Conservation (phyloP, 148 eudicot genomes). For the Spergularia bocconei region DNA sequence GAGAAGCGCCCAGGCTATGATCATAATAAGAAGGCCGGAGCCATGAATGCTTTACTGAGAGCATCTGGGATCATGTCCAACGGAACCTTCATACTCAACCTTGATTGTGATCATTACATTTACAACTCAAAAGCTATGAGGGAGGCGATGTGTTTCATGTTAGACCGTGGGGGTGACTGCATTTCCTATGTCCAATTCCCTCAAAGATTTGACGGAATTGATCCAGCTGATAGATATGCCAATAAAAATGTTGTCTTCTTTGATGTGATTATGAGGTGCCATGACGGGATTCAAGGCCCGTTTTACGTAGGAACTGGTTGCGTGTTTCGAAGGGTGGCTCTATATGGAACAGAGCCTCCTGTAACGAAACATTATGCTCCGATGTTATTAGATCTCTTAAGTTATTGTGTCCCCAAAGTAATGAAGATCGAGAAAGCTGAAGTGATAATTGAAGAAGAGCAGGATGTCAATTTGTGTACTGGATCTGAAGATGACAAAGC, state of each 20-base stretch:
- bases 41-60: conserved; percentile 65
- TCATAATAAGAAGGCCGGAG: conserved; percentile 95
- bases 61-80: conserved; percentile 89
- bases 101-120: conserved; percentile 94
- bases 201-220: conserved; percentile 91
- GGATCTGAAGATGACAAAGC: neutral
- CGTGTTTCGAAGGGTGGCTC: conserved; percentile 84
- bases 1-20: conserved; percentile 90
- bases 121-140: conserved; percentile 81
- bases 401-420: neutral
- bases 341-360: conserved; percentile 92
- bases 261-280: conserved; percentile 91
- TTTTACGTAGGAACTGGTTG: conserved; percentile 92
- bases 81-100: conserved; percentile 86
- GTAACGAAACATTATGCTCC: conserved; percentile 38
- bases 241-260: conserved; percentile 88
- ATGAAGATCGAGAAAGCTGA: too few relatives aligned
- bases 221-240: conserved; percentile 84
- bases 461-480: neutral
- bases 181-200: conserved; percentile 93
- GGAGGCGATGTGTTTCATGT: conserved; percentile 88
- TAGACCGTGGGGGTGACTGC: conserved; percentile 91
- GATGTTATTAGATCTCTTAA: neutral
- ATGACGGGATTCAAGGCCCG: conserved; percentile 95
- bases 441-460: neutral